Percentiles rank a stretch among this genome's conserved stretches.
phyloP scores from a whole-genome alignment of 2,329 filamentous ascomycete species.

The Paecilomyces variotii region DNA sequence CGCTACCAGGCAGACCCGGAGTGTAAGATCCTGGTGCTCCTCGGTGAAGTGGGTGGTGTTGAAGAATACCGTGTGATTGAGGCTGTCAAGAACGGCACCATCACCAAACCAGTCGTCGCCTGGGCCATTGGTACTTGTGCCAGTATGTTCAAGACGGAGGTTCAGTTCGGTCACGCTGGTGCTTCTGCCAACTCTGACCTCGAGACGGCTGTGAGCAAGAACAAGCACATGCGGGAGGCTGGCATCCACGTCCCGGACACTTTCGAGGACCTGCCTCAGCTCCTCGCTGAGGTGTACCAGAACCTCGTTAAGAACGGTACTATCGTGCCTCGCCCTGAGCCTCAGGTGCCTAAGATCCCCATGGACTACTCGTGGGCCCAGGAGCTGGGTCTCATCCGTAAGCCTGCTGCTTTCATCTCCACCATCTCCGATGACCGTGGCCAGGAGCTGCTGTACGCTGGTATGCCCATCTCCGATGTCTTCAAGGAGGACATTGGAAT shows the following conservation, averaged over 20 bases:
- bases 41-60: slow-evolving; percentile 98
- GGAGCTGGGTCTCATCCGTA: slow-evolving; percentile 98
- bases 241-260: slow-evolving; percentile 92
- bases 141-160: slow-evolving; percentile 99
- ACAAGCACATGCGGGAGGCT: slow-evolving; percentile 91
- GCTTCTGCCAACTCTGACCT: slow-evolving; percentile 99
- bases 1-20: slow-evolving; percentile 94
- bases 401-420: slow-evolving; percentile 98
- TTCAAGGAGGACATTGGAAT: slow-evolving; percentile 99
- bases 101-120: slow-evolving; percentile 97
- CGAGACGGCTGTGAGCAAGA: slow-evolving; percentile 94
- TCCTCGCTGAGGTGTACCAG: slow-evolving; percentile 77
- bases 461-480: slow-evolving; percentile 99
- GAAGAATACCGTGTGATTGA: slow-evolving; percentile 99
- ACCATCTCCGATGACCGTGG: slow-evolving; percentile 99
- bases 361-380: slow-evolving; percentile 99
- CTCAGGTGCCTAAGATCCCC: slow-evolving; percentile 94
- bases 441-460: slow-evolving; percentile 95
- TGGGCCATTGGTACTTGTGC: slow-evolving; percentile 99
- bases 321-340: slow-evolving; percentile 80
- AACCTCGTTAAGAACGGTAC: slow-evolving; percentile 76
- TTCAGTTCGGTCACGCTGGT: slow-evolving; percentile 98
- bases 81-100: slow-evolving; percentile 84
- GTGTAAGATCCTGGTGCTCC: slow-evolving; percentile 92
- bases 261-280: slow-evolving; percentile 83